A percentile compares a stretch with the other conserved stretches of the same genome.
phyloP scores from a whole-genome alignment of 169 alveolate species.

The Eimeria falciformis region DNA sequence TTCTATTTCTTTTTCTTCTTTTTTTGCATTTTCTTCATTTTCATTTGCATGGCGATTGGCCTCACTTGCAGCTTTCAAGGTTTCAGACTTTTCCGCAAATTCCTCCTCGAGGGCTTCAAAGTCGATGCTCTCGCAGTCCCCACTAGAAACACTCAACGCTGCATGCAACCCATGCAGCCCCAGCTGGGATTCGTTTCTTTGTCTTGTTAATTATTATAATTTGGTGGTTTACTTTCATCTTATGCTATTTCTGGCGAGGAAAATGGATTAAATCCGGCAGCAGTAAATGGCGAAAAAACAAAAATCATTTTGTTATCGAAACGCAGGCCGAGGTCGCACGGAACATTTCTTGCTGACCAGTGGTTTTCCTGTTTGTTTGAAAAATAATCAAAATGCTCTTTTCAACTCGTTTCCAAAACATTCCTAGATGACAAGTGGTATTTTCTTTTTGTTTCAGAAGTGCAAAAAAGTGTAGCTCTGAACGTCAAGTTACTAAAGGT shows the following conservation, averaged over 20 bases:
- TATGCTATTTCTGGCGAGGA: background rate
- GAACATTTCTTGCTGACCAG: too few relatives aligned
- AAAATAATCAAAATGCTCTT: too few relatives aligned
- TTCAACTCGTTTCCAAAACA: too few relatives aligned
- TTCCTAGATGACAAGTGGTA: too few relatives aligned
- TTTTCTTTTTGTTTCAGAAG: too few relatives aligned
- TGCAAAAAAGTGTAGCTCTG: too few relatives aligned
- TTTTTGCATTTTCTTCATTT: background rate
- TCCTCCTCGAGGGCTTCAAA: background rate
- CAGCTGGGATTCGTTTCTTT: background rate
- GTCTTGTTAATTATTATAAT: background rate
- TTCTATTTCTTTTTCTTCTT: too few relatives aligned
- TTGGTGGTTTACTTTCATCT: background rate
- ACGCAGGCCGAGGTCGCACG: too few relatives aligned
- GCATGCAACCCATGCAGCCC: background rate
- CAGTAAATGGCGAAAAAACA: background rate
- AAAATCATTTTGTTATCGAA: background rate
- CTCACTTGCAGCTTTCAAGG: background rate
- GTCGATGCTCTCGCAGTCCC: background rate
- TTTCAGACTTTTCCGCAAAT: background rate
- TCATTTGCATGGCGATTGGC: background rate
- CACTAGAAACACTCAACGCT: conserved; percentile 8
- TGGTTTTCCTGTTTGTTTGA: too few relatives aligned
- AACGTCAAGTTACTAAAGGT: too few relatives aligned
- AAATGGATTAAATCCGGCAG: background rate